Percentiles rank a stretch among this genome's conserved stretches.
Conservation (phyloP, 2,329 filamentous ascomycete genomes). For the Botrytis hyacinthi region DNA sequence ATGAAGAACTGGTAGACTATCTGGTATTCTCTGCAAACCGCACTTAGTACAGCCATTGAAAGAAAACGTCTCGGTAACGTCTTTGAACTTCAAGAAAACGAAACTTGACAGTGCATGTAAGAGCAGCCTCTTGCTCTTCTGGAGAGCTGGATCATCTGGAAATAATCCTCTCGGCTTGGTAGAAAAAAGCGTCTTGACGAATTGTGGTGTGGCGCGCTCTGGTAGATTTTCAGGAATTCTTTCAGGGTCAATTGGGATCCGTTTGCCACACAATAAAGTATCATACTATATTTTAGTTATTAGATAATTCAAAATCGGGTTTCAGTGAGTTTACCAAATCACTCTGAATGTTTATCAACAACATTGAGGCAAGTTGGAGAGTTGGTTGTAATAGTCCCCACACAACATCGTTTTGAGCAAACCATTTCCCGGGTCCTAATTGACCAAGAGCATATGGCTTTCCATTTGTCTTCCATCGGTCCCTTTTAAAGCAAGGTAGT, state of each 20-base stretch:
- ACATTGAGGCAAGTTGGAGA: conserved; percentile 1
- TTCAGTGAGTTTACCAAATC: not conserved
- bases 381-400: conserved; percentile 2
- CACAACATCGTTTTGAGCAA: not conserved
- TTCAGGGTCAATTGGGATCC: not conserved
- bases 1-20: not conserved
- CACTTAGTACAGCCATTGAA: not conserved
- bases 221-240: not conserved
- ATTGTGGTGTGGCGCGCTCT: not conserved
- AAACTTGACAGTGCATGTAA: not conserved
- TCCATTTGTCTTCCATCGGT: not conserved
- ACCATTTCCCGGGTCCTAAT: not conserved
- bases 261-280: not conserved
- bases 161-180: not conserved
- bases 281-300: not conserved
- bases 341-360: not conserved
- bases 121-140: not conserved
- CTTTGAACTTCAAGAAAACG: not conserved
- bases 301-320: not conserved
- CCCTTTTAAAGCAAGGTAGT: not conserved
- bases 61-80: not conserved
- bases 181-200: not conserved
- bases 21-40: not conserved
- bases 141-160: not conserved
- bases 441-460: not conserved